Evolutionary conservation across 1,284 basidiomycete genomes (phyloP).

Genomic region (Rhodotorula sp.): DNA sequence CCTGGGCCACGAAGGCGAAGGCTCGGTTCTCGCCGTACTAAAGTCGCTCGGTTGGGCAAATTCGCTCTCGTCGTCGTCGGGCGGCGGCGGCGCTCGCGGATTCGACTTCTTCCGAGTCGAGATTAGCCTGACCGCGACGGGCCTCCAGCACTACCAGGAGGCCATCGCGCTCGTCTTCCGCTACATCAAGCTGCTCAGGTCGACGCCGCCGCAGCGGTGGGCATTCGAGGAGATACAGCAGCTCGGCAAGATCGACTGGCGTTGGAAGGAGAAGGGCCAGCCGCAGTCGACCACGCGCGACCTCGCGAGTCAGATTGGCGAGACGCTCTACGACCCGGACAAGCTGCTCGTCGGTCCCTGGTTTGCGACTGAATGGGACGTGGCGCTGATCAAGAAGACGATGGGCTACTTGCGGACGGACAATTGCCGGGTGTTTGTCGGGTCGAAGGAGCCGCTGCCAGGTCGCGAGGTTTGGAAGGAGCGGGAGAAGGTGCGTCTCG

Average conservation of each 20-base stretch:
- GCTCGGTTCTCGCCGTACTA: slow-evolving; percentile 76
- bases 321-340: slow-evolving; percentile 65
- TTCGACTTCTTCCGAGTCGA: slow-evolving; percentile 87
- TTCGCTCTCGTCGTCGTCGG: slow-evolving; percentile 67
- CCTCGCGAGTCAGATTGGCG: slow-evolving; percentile 69
- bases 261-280: slow-evolving; percentile 75
- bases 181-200: slow-evolving; percentile 80
- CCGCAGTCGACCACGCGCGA: slow-evolving; percentile 76
- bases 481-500: slow-evolving; percentile 56
- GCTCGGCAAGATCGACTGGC: slow-evolving; percentile 74
- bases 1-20: slow-evolving; percentile 91
- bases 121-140: slow-evolving; percentile 74
- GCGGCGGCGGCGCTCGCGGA: slow-evolving; percentile 66
- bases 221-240: slow-evolving; percentile 74
- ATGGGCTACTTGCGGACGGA: slow-evolving; percentile 63
- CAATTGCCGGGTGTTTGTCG: slow-evolving; percentile 68
- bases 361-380: slow-evolving; percentile 74
- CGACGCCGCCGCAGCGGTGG: slow-evolving; percentile 64
- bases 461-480: slow-evolving; percentile 59
- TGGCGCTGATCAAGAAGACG: slow-evolving; percentile 62
- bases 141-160: slow-evolving; percentile 74
- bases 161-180: slow-evolving; percentile 71
- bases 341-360: slow-evolving; percentile 70
- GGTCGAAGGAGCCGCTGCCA: slow-evolving; percentile 63
- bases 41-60: slow-evolving; percentile 90